Evolutionary conservation across 192 early-diverging fungal species (phyloP).

Genomic region (Dissophora globulifera): DNA sequence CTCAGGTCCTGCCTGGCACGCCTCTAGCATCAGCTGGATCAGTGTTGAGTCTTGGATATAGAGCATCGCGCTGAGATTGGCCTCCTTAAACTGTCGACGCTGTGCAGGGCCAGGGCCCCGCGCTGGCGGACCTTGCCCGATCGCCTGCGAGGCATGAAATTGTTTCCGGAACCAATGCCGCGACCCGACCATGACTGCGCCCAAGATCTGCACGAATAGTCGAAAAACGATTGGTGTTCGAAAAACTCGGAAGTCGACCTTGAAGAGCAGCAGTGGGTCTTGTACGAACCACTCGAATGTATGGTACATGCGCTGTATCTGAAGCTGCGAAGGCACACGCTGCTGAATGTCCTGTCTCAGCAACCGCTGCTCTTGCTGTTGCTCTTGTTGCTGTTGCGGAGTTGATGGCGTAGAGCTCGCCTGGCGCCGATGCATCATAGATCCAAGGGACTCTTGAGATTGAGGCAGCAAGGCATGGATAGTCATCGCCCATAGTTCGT

Average conservation of each 20-base stretch:
- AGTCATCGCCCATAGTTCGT: constrained; percentile 46
- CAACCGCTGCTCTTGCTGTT: too few relatives aligned
- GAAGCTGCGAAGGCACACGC: neutral
- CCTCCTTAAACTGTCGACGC: constrained; percentile 33
- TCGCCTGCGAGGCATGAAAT: constrained; percentile 17
- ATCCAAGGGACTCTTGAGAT: too few relatives aligned
- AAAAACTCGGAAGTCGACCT: constrained; percentile 32
- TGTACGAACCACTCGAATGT: constrained; percentile 43
- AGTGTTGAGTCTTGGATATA: constrained; percentile 31
- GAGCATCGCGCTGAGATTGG: constrained; percentile 28
- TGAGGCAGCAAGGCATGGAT: constrained; percentile 23
- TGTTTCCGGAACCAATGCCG: constrained; percentile 45
- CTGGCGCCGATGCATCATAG: too few relatives aligned
- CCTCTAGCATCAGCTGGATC: constrained; percentile 36
- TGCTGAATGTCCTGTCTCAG: neutral
- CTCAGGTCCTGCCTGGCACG: constrained; percentile 23
- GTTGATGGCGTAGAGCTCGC: too few relatives aligned
- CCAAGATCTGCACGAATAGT: constrained; percentile 46
- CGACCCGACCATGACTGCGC: constrained; percentile 47
- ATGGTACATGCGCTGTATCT: neutral
- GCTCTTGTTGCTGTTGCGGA: too few relatives aligned
- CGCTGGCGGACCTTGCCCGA: constrained; percentile 2
- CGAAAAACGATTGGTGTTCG: constrained; percentile 40
- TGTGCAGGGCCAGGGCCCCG: constrained; percentile 10
- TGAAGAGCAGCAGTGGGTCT: constrained; percentile 43